phyloP scores from a whole-genome alignment of 208 protist species.

The Trypanosoma rangeli region DNA sequence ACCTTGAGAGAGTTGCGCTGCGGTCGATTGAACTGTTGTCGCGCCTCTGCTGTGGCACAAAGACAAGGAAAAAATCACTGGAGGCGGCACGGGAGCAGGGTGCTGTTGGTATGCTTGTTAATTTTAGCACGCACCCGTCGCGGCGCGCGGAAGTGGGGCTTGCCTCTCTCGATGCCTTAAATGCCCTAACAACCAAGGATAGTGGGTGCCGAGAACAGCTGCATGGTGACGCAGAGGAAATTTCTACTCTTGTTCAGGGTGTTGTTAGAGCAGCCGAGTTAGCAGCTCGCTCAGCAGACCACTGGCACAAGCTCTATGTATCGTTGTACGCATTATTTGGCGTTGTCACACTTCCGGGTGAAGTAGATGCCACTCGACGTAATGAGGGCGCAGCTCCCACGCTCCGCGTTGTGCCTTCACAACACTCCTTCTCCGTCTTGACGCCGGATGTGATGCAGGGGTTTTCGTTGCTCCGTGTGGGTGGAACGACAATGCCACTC shows the following conservation, averaged over 20 bases:
- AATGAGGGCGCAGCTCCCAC: not conserved
- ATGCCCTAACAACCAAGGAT: conserved; percentile 22
- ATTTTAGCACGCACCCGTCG: conserved; percentile 14
- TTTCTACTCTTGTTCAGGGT: conserved; percentile 41
- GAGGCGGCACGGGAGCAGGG: conserved; percentile 18
- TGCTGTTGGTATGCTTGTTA: conserved; percentile 14
- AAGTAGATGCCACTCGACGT: not conserved
- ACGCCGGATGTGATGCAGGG: not conserved
- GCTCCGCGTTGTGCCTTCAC: conserved; percentile 11
- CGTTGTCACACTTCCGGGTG: conserved; percentile 41
- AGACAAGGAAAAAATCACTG: conserved; percentile 5
- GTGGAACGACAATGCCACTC: not conserved
- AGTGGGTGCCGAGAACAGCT: conserved; percentile 23
- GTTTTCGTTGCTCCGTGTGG: conserved; percentile 2
- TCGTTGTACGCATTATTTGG: conserved; percentile 58
- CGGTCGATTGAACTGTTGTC: conserved; percentile 27
- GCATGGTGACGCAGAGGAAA: conserved; percentile 31
- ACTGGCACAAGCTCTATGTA: conserved; percentile 64
- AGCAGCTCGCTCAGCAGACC: conserved; percentile 21
- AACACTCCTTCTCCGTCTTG: not conserved
- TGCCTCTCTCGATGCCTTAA: conserved; percentile 18
- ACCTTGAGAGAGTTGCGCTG: conserved; percentile 14
- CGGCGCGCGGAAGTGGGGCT: conserved; percentile 14
- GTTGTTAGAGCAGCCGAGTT: conserved; percentile 38
- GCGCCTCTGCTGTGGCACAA: conserved; percentile 18